Base-by-base conservation (phyloP, 1,284 basidiomycete genomes). In the Ustilago hordei region DNA sequence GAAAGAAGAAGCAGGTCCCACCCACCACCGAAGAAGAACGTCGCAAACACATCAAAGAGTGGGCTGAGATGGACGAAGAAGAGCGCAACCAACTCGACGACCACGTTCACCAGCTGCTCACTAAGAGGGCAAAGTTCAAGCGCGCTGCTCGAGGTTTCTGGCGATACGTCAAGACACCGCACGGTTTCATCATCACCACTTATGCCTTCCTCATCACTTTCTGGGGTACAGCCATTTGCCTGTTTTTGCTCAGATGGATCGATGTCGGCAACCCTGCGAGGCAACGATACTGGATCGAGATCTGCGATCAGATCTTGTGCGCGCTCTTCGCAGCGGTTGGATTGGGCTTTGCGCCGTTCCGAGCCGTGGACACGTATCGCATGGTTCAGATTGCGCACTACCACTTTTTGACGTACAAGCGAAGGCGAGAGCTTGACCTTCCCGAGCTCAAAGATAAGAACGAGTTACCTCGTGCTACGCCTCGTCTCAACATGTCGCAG, bases 21-120 rank as follows among this genome's bases (percentile, higher is more conserved):
- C 61, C 77, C 19, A 68, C 55, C 11, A 75, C 72, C n/a, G 75
- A 79, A 39, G 64, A 71, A 31, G 81, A 83, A 39, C 68, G 68
- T 4, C 64, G 73, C 32, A 74, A 70, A 36, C 84, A 85, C 58
- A 84, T 84, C 55, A 58, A 62, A 12, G 64, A 76, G 13, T 85
- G 82, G 81, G 68, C 67, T 4, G 69, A 78, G 9, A 82, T 85
- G 82, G 84, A 85, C 69, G 78, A 79, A 32, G 80, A 83, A 13
- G 83, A 85, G 54, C 77, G 84, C 35, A 72, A 79, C 41, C 78
- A 84, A 55, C 87, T 94, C 28, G 93, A 94, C 84, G 88, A 89
- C 41, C 93, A 95, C 87, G 92, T 96, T 28, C 90, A 92, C 62
- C 90, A 93, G 75, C 90, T 94, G 3, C 88, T 96, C 15, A 89